Evolutionary conservation across 176 grass and related monocot genomes (phyloP), one percentile per base, ranked within the genome.

Genomic region (Ananas comosus): DNA sequence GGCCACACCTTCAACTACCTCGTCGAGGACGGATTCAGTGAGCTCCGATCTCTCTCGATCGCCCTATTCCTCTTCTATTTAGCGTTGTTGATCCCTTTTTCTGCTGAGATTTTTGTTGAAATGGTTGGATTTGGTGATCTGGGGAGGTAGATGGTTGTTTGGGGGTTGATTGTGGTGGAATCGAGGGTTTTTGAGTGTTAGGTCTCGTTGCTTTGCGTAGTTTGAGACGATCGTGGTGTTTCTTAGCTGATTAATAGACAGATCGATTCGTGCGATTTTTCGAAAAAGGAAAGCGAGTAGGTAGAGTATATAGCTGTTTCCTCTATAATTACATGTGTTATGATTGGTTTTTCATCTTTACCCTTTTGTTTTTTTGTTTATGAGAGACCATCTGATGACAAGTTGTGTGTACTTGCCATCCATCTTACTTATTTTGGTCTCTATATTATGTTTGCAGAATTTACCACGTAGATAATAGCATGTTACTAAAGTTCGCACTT

Each of bases 1-100:
- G 83, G 22, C 0, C 86, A 96, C 80, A 88, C 88, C 80, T 96
- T 96, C 85, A 96, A 88, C 71, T 96, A 91, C 83, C 88, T 96
- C 51, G 66, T 88, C 79, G 56, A 78, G 61, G 80, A 96, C 0
- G 92, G 92, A 52, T 96, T 91, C 50, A 84, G 91, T 96, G 28
- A 42, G 33, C 33, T 42, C 33, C 33, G 33, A 42, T 42, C 33
- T 42, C 33, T 42, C 4, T 42, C 33, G 33, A 42, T 42, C 33
- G 33, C 33, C 33, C 4, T 63, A 28, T 61, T 3, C 18, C 18
- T 4, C 59, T 58, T 19, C 25, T 53, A 72, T 72, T 29, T 52
- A 13, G 17, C 48, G 51, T 68, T 59, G 13, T 73, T 17, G 29
- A 42, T 63, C 51, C 51, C 19, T 58, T 3, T 33, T 16, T 17